Base-by-base conservation (phyloP, 306 rosid species). In the Begonia fuchsioides region DNA sequence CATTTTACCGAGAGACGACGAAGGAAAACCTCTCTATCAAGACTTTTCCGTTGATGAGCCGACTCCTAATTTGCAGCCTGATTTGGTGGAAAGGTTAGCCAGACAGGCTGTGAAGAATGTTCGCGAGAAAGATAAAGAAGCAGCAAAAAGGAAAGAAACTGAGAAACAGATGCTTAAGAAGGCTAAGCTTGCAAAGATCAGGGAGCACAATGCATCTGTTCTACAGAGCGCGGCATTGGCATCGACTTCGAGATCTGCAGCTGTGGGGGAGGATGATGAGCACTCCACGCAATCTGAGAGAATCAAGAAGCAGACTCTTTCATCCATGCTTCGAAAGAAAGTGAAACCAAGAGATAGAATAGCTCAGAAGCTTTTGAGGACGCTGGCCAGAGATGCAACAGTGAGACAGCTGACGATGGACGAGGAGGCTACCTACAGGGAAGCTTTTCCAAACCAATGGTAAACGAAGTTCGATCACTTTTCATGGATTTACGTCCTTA, bases 291-390 rank as follows among this genome's bases (percentile, higher is more conserved):
- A 12, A 7, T 57, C 67, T 7, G 61, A 60, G 49, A 63, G 68
- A 67, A 82, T 59, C 57, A 72, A 65, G 70, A 79, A 70, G 76
- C 64, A 61, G 61, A 64, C 77, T 50, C 92, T 86, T 13, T 71
- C 94, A n/a, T 80, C 84, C 57, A 82, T 86, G 96, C 58, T 86
- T 60, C 65, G 61, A 52, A 86, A 82, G 87, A 82, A 86, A 61
- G 82, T 67, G 9, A 79, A 90, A 12, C 26, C 87, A 0, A 86
- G 82, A 75, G 94, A 82, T 64, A 68, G 94, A 69, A 40, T 86
- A 59, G 67, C 78, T 17, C 76, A 51, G 68, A 86, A 74, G 65
- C 77, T 86, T 55, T 64, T 77, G 58, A 75, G 57, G 52, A 38
- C 78, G 6, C 66, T 47, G 32, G 70, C 79, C 32, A 82, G 67